Evolutionary conservation across 208 protist genomes (phyloP), one percentile per base, ranked within the genome.

Genomic region (Porcisia deanei): DNA sequence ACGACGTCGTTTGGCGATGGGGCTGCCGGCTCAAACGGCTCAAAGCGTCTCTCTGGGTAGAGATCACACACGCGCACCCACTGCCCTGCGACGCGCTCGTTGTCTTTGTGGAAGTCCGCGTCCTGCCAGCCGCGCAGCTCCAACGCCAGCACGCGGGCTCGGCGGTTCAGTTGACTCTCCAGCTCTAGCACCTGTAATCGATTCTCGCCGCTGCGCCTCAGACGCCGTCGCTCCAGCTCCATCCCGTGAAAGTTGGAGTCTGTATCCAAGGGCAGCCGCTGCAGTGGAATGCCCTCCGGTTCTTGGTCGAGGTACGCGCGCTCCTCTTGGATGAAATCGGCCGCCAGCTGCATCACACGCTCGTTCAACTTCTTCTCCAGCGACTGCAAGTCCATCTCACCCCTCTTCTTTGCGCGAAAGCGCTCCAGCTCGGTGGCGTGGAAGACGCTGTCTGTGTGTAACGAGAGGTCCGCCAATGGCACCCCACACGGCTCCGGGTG

Each of bases 41-140:
- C 79, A 61, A 72, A 60, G 58, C 81, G 83, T 39, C 86, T 85
- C 39, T 94, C 90, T 1, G 91, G 93, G 83, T 90, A 95, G 14
- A 95, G 77, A 60, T 97, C 89, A 54, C 85, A 75, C 49, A 97
- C 92, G 57, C 91, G 88, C 60, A 83, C 84, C 91, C 93, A 97
- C 80, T 87, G 54, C 63, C 89, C 86, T 3, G 89, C 93, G 20
- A 92, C 71, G 75, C 93, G 80, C 66, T 81, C 71, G 72, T 95
- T 97, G 5, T 75, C 75, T 22, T 86, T 85, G 80, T 94, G 91
- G 70, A 97, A 97, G 68, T 94, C 88, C 66, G 69, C 71, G 76
- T 97, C 93, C 71, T 93, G 91, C 90, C 91, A 97, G 30, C 93
- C 93, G 22, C 84, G 84, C 37, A 90, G 81, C 70, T 85, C 85